Evolutionary conservation across 1,284 basidiomycete genomes (phyloP), one percentile per base, ranked within the genome.

Genomic region (Sanghuangporus baumii): DNA sequence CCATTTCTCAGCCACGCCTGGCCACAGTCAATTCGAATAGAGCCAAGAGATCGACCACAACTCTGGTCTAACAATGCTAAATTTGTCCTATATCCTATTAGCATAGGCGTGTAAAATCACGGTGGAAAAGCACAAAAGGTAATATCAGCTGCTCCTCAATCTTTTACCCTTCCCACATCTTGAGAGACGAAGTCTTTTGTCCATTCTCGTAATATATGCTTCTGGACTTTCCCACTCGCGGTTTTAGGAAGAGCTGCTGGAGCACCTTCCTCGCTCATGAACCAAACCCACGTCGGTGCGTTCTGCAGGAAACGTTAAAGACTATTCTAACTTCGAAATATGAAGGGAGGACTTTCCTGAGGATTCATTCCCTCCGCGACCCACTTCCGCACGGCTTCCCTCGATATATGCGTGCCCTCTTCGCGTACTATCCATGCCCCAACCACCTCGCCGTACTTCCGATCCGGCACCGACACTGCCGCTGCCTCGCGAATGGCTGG

Each of bases 171-270:
- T 6, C 55, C 55, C 14, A 57, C 14, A 31, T 20, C 55, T 6
- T 51, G 36, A 14, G 47, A 48, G 6, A 64, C 64, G 57, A 63
- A 60, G 20, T 66, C 67, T 58, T 65, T 63, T 26, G 65, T 66
- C 79, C 80, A 79, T 43, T 73, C 70, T 12, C 82, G 72, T 3
- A 82, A 67, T 31, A 92, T 72, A 73, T 93, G 89, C 75, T 94
- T 94, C 85, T 86, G 84, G 43, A 95, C 85, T 74, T 95, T 95
- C 50, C 93, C 93, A 67, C 91, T 94, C 18, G 88, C 90, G 6
- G 92, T 95, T 78, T 91, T 93, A 0, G 93, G 93, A 11, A 94
- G 73, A 66, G 91, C 87, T 23, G 74, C 72, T 7, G 78, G 75
- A 14, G 75, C 74, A 4, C 81, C 84, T 31, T 87, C 84, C 68